Evolutionary conservation across 768 basidiomycete species (phyloP).

Genomic region (Macrolepiota albuminosa): DNA sequence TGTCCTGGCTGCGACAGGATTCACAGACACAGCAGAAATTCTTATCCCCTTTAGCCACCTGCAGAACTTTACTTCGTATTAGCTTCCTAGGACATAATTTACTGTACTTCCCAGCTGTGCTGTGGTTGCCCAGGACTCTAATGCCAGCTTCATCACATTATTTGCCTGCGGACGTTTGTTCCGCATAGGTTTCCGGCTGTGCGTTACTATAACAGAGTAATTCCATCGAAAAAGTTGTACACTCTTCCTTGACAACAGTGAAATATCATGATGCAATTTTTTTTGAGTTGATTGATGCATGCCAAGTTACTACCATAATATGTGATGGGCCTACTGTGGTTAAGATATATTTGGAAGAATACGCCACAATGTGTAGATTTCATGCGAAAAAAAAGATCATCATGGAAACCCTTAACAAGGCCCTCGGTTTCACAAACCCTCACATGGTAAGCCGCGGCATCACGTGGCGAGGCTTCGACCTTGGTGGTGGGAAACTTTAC

Average conservation of each 20-base stretch:
- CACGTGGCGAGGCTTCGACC: not conserved
- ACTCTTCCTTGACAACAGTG: not conserved
- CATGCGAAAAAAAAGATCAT: not conserved
- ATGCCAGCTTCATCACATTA: not conserved
- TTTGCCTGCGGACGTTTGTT: not conserved
- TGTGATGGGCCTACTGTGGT: not conserved
- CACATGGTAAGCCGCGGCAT: not conserved
- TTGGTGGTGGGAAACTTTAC: too few species aligned
- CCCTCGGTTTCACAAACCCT: not conserved
- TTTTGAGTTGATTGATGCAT: not conserved
- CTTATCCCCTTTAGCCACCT: not conserved
- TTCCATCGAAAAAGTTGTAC: not conserved
- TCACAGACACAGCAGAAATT: too few species aligned
- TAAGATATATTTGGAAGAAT: not conserved
- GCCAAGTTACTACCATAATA: not conserved
- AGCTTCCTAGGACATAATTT: not conserved
- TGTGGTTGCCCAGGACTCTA: not conserved
- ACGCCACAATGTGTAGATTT: not conserved
- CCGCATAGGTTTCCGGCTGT: too few species aligned
- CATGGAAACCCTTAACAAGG: not conserved
- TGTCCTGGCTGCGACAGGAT: conserved; percentile 31
- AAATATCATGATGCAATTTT: not conserved
- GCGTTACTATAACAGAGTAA: not conserved
- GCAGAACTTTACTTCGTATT: not conserved
- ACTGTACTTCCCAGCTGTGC: not conserved